A percentile compares a stretch with the other conserved stretches of the same genome.
Evolutionary conservation across 768 basidiomycete species (phyloP).

Genomic region (Cubamyces lactineus): DNA sequence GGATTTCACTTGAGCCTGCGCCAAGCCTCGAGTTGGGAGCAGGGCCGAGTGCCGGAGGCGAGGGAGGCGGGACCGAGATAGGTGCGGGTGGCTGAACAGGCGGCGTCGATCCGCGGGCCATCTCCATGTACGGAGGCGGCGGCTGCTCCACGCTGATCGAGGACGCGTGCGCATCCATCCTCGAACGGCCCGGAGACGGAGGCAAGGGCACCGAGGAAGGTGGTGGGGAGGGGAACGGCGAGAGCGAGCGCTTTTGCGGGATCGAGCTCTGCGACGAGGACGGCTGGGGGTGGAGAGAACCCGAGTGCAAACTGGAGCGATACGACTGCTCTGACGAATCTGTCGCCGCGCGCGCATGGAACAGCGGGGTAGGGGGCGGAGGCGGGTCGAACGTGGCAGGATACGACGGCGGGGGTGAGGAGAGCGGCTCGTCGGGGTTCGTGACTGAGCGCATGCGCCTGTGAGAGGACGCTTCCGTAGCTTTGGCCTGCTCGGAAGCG

Average conservation of each 20-base stretch:
- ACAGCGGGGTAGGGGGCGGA: constrained; percentile 4
- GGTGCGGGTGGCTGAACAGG: not conserved
- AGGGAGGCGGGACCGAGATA: not conserved
- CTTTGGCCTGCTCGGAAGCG: constrained; percentile 14
- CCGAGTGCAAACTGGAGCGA: constrained; percentile 13
- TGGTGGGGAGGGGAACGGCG: constrained; percentile 23
- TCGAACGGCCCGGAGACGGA: constrained; percentile 15
- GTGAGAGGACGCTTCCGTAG: constrained; percentile 16
- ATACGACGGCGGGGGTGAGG: constrained; percentile 23
- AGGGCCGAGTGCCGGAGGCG: not conserved
- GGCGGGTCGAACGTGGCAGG: constrained; percentile 11
- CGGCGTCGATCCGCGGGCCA: constrained; percentile 12
- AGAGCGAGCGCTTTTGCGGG: constrained; percentile 22
- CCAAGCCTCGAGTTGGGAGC: not conserved
- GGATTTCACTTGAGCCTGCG: not conserved
- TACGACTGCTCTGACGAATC: constrained; percentile 16
- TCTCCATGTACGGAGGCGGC: constrained; percentile 26
- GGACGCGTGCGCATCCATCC: constrained; percentile 23
- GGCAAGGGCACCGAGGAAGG: constrained; percentile 18
- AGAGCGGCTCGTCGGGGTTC: constrained; percentile 23
- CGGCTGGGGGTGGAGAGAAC: constrained; percentile 1
- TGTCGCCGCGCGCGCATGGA: constrained; percentile 1
- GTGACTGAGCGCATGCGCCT: constrained; percentile 22
- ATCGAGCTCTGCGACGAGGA: constrained; percentile 15
- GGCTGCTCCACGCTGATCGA: constrained; percentile 27